Percentiles rank a stretch among this genome's conserved stretches.
Conservation (phyloP, 768 basidiomycete species). For the Leccinum longicurvipes region DNA sequence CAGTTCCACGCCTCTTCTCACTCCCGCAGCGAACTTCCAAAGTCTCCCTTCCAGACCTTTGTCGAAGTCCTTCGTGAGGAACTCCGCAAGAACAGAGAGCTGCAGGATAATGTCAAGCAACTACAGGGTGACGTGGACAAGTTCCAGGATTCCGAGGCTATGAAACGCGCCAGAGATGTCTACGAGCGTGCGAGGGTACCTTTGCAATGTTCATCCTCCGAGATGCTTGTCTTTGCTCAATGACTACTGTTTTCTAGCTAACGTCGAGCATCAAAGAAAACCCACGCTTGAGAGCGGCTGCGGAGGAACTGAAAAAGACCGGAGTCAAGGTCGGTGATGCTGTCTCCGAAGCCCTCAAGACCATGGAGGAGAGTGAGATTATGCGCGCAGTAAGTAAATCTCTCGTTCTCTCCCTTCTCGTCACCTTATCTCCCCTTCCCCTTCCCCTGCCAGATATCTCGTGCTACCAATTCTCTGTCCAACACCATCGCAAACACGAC, state of each 20-base stretch:
- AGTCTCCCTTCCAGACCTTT: slow-evolving; percentile 95
- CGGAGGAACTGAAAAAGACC: slow-evolving; percentile 85
- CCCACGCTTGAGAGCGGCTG: slow-evolving; percentile 85
- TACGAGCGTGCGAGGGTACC: slow-evolving; percentile 93
- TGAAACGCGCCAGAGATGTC: slow-evolving; percentile 87
- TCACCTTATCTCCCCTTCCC: background rate
- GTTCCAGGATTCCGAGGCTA: slow-evolving; percentile 92
- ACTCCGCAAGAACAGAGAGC: slow-evolving; percentile 86
- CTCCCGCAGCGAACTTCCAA: slow-evolving; percentile 63
- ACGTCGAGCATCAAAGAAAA: slow-evolving; percentile 96
- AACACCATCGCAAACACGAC: slow-evolving; percentile 84
- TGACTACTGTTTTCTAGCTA: slow-evolving; percentile 48
- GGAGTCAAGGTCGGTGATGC: slow-evolving; percentile 94
- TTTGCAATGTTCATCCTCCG: slow-evolving; percentile 16
- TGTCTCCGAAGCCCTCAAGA: slow-evolving; percentile 84
- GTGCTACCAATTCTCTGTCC: slow-evolving; percentile 83
- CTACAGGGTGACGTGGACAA: slow-evolving; percentile 97
- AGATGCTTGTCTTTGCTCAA: slow-evolving; percentile 3
- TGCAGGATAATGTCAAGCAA: slow-evolving; percentile 96
- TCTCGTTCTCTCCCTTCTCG: background rate
- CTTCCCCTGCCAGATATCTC: slow-evolving; percentile 58
- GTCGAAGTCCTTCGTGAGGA: slow-evolving; percentile 93
- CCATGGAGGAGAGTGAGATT: slow-evolving; percentile 93
- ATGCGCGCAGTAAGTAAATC: slow-evolving; percentile 70
- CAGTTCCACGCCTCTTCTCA: slow-evolving; percentile 67